Conservation (phyloP, 179 eudicot species). For the Silene noctiflora region DNA sequence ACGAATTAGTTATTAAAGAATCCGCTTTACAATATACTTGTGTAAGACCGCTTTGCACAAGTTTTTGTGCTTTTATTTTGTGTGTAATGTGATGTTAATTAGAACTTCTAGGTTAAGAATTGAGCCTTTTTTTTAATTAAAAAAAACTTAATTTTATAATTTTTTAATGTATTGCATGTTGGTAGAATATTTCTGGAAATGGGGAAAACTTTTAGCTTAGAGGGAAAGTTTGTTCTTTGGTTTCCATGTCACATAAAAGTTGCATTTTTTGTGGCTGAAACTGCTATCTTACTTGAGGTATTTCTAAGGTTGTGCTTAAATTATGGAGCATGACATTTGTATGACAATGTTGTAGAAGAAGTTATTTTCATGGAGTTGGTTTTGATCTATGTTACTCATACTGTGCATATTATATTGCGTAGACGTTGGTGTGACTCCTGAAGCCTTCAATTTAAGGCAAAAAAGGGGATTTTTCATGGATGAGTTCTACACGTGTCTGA, state of each 20-base stretch:
- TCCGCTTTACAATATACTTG: no score
- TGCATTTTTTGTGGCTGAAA: background rate
- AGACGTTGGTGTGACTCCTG: no score
- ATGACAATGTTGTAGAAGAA: background rate
- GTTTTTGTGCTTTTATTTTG: background rate
- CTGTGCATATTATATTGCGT: background rate
- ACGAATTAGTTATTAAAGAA: no score
- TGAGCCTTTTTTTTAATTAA: background rate
- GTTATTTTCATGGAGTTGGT: background rate
- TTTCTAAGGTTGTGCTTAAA: background rate
- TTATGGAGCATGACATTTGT: background rate
- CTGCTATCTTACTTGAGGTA: background rate
- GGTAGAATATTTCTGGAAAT: background rate
- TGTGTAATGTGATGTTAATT: background rate
- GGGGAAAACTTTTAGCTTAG: background rate
- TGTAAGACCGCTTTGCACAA: no score
- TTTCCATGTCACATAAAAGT: background rate
- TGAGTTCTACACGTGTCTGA: no score
- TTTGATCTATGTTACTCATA: background rate
- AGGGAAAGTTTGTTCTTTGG: background rate
- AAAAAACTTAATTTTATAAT: no score
- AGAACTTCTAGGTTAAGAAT: background rate
- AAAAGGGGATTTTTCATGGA: no score
- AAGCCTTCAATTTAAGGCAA: background rate
- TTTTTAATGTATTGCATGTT: background rate